These are phyloP conservation scores for Hymenotorrendiella dingleyae DNA, from an alignment of 2,329 filamentous ascomycete genomes.

Conservation along the genomic window DNA sequence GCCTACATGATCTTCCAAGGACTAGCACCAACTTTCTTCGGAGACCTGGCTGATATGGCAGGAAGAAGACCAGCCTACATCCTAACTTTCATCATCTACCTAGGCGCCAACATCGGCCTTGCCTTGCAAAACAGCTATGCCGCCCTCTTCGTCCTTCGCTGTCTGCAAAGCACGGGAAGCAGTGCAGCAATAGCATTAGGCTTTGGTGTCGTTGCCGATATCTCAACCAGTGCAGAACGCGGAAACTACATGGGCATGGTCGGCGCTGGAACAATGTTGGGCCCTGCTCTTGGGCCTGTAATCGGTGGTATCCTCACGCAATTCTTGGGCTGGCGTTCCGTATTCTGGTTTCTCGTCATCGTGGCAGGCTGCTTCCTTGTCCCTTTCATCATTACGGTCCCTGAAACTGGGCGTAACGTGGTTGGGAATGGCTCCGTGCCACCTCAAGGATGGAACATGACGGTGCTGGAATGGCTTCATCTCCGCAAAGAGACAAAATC, in stretches of 20 bases:
- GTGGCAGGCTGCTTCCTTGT: conserved; percentile 36
- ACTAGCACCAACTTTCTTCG: conserved; percentile 51
- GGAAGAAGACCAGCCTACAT: conserved; percentile 53
- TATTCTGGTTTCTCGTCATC: conserved; percentile 50
- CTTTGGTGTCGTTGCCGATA: conserved; percentile 66
- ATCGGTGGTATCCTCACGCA: conserved; percentile 44
- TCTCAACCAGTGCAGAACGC: conserved; percentile 62
- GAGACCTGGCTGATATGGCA: conserved; percentile 48
- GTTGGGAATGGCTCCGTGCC: conserved; percentile 43
- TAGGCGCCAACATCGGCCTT: conserved; percentile 50
- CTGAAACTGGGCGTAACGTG: conserved; percentile 30
- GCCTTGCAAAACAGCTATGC: conserved; percentile 46
- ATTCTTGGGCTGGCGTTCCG: conserved; percentile 42
- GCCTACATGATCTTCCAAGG: conserved; percentile 48
- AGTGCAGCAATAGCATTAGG: conserved; percentile 60
- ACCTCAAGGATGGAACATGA: conserved; percentile 52
- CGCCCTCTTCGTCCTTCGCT: conserved; percentile 49
- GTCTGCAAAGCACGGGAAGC: conserved; percentile 52
- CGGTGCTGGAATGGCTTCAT: conserved; percentile 42
- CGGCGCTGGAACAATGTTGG: conserved; percentile 46
- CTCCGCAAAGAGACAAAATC: conserved; percentile 22
- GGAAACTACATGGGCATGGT: conserved; percentile 68
- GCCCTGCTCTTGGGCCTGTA: conserved; percentile 43
- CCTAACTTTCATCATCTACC: conserved; percentile 48
- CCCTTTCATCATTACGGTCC: conserved; percentile 25